Conservation (phyloP, 2,329 filamentous ascomycete genomes). For the Paraconiothyrium brasiliense region DNA sequence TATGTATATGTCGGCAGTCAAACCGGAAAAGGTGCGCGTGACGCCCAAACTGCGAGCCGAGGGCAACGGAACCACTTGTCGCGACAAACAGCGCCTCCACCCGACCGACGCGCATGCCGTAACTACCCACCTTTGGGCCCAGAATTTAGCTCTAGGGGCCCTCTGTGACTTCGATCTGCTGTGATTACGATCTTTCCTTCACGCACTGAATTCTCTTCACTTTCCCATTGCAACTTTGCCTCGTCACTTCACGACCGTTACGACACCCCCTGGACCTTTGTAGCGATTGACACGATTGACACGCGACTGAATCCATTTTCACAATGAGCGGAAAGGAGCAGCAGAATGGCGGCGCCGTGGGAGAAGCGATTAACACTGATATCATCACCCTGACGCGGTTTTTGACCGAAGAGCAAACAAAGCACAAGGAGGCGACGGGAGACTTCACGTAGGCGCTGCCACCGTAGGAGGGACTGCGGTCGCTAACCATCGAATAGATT, state of each 20-base stretch:
- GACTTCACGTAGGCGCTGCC: conserved; percentile 85
- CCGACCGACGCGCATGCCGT: conserved; percentile 37
- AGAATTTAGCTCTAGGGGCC: conserved; percentile 35
- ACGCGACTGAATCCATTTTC: conserved; percentile 1
- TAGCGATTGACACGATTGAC: background rate
- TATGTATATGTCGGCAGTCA: conserved; percentile 20
- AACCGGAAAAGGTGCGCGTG: conserved; percentile 31
- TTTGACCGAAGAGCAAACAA: conserved; percentile 93
- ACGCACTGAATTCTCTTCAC: conserved; percentile 7
- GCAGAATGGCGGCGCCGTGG: conserved; percentile 61
- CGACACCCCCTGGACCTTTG: background rate
- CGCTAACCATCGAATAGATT: conserved; percentile 65
- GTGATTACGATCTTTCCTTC: conserved; percentile 12
- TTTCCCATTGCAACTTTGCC: conserved; percentile 15
- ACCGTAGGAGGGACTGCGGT: background rate
- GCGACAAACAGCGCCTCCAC: conserved; percentile 42
- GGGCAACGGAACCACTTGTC: conserved; percentile 47
- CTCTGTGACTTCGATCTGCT: conserved; percentile 2
- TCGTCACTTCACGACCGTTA: conserved; percentile 5
- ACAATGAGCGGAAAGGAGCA: conserved; percentile 55
- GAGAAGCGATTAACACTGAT: conserved; percentile 85
- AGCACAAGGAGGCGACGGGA: conserved; percentile 93
- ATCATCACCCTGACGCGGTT: conserved; percentile 96
- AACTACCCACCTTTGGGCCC: conserved; percentile 47
- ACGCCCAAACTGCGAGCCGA: conserved; percentile 43